These are phyloP conservation scores for Petrea volubilis DNA, from an alignment of 257 asterid species.

Conservation along the genomic window DNA sequence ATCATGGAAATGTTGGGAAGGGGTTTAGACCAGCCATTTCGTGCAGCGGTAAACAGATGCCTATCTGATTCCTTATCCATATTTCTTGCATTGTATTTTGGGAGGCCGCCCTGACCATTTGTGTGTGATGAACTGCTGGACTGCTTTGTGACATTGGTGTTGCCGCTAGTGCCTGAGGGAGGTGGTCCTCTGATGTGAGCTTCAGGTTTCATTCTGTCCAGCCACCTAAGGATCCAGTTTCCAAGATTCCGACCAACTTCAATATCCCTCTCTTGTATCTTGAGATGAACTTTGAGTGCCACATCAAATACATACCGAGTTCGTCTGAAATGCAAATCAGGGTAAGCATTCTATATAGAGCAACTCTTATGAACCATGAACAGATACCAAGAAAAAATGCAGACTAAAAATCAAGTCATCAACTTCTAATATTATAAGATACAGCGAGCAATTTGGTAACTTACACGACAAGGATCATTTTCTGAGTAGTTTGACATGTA, in stretches of 20 bases:
- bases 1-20: constrained; percentile 53
- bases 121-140: constrained; percentile 30
- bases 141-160: constrained; percentile 35
- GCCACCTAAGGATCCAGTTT: constrained; percentile 79
- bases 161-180: constrained; percentile 27
- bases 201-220: constrained; percentile 78
- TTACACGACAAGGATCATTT: background rate
- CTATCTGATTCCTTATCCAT: constrained; percentile 54
- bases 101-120: constrained; percentile 24
- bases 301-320: constrained; percentile 68
- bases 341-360: background rate
- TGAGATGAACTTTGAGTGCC: constrained; percentile 73
- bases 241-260: constrained; percentile 91
- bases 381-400: background rate
- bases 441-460: background rate
- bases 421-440: background rate
- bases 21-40: constrained; percentile 45
- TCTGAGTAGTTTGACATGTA: background rate
- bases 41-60: constrained; percentile 56
- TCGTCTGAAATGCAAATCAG: constrained; percentile 54
- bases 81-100: constrained; percentile 29
- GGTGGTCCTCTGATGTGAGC: constrained; percentile 72
- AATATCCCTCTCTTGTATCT: constrained; percentile 79
- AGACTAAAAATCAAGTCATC: background rate
- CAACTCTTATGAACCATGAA: background rate